phyloP scores from a whole-genome alignment of 169 alveolate genomes.

The Sarcocystis neurona region DNA sequence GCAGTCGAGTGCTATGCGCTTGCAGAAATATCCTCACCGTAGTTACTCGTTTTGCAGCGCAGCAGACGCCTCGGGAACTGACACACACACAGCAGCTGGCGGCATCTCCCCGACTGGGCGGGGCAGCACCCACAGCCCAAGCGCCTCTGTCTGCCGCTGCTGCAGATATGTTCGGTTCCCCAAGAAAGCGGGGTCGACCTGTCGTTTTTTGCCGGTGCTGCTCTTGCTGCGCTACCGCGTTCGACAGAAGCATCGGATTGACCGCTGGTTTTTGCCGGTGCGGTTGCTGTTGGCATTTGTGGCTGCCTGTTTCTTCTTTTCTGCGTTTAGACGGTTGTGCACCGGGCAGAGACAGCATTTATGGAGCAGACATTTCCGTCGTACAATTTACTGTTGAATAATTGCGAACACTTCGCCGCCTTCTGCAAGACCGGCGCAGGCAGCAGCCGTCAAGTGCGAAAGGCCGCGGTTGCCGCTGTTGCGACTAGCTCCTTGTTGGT shows the following conservation, averaged over 20 bases:
- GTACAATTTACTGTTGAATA: conserved; percentile 14
- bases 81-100: too few relatives aligned
- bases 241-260: too few relatives aligned
- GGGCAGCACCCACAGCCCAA: too few relatives aligned
- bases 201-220: too few relatives aligned
- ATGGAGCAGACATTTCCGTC: conserved; percentile 32
- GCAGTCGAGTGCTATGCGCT: too few relatives aligned
- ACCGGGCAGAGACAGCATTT: conserved; percentile 36
- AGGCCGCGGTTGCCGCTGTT: conserved; percentile 28
- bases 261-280: background rate
- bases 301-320: background rate
- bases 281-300: background rate
- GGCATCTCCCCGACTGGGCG: too few relatives aligned
- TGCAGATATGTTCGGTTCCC: background rate
- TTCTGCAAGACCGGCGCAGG: conserved; percentile 32
- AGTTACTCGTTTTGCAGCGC: too few relatives aligned
- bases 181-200: too few relatives aligned
- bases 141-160: background rate
- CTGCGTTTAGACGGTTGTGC: conserved; percentile 10
- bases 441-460: background rate
- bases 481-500: conserved; percentile 4
- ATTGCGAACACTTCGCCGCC: conserved; percentile 42
- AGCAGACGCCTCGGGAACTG: too few relatives aligned
- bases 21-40: too few relatives aligned
- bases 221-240: too few relatives aligned